Evolutionary conservation across 306 rosid genomes (phyloP).

Genomic region (Geum urbanum): DNA sequence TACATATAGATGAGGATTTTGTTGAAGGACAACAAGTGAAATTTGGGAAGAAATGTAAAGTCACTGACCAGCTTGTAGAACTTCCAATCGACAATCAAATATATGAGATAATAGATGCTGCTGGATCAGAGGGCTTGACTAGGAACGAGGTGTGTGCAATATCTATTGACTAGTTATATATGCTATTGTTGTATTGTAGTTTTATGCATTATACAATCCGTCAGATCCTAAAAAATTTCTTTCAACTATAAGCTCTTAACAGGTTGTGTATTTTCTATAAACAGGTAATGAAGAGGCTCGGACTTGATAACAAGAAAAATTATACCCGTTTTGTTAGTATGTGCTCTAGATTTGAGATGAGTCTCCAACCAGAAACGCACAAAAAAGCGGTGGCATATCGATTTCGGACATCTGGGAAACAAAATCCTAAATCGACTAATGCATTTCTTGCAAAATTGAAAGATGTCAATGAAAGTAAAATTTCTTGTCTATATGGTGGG

Average conservation of each 20-base stretch:
- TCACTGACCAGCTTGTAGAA: conserved; percentile 64
- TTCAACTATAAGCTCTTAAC: conserved; percentile 22
- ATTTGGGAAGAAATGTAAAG: conserved; percentile 43
- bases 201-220: conserved; percentile 15
- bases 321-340: conserved; percentile 53
- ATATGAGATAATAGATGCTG: conserved; percentile 63
- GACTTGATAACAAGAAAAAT: conserved; percentile 69
- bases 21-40: conserved; percentile 39
- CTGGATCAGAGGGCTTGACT: conserved; percentile 65
- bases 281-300: conserved; percentile 72
- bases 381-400: conserved; percentile 54
- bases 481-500: conserved; percentile 24
- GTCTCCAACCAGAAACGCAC: conserved; percentile 61
- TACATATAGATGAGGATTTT: conserved; percentile 35
- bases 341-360: conserved; percentile 73
- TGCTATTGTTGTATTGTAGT: conserved; percentile 6
- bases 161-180: conserved; percentile 15
- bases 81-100: conserved; percentile 75
- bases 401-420: conserved; percentile 67
- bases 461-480: conserved; percentile 33
- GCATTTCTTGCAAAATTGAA: conserved; percentile 29
- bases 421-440: conserved; percentile 45
- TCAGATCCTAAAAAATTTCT: conserved; percentile 18
- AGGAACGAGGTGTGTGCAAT: conserved; percentile 55
- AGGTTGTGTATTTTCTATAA: conserved; percentile 22